A percentile compares a stretch with the other conserved stretches of the same genome.
Evolutionary conservation across 179 eudicot species (phyloP).

Genomic region (Actinidia polygama): DNA sequence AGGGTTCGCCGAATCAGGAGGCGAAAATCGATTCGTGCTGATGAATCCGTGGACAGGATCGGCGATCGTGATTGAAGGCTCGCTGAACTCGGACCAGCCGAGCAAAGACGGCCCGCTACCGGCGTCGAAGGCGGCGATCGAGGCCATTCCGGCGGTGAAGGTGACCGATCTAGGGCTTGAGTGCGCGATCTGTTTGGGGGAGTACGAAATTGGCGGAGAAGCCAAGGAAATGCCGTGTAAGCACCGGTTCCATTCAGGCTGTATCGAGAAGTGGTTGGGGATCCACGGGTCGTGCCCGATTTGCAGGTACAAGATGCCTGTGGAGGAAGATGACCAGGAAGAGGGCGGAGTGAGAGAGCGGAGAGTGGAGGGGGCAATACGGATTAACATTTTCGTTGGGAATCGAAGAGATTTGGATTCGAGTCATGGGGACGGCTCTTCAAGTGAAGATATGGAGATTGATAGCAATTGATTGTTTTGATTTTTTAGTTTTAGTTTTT

Average conservation of each 20-base stretch:
- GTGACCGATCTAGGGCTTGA: conserved; percentile 37
- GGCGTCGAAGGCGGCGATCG: conserved; percentile 70
- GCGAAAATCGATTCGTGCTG: conserved; percentile 26
- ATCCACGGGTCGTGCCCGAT: conserved; percentile 75
- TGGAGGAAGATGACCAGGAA: conserved; percentile 32
- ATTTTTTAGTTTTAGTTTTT: not conserved
- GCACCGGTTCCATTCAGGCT: conserved; percentile 59
- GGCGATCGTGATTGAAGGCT: conserved; percentile 47
- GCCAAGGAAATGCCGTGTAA: conserved; percentile 82
- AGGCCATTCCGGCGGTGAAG: conserved; percentile 53
- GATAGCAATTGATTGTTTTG: not conserved
- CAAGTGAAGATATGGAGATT: not conserved
- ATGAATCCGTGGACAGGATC: conserved; percentile 42
- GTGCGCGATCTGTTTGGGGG: conserved; percentile 67
- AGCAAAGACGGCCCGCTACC: conserved; percentile 51
- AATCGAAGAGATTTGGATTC: not conserved
- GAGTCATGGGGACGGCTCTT: not conserved
- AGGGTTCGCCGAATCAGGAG: not conserved
- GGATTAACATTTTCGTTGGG: not conserved
- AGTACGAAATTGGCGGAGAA: conserved; percentile 39
- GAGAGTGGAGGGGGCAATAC: not conserved
- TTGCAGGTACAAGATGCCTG: conserved; percentile 66
- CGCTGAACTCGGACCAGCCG: conserved; percentile 11
- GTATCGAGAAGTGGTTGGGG: conserved; percentile 72
- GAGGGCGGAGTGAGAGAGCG: not conserved